Evolutionary conservation across 2,329 filamentous ascomycete species (phyloP).

Genomic region (Mariannaea elegans): DNA sequence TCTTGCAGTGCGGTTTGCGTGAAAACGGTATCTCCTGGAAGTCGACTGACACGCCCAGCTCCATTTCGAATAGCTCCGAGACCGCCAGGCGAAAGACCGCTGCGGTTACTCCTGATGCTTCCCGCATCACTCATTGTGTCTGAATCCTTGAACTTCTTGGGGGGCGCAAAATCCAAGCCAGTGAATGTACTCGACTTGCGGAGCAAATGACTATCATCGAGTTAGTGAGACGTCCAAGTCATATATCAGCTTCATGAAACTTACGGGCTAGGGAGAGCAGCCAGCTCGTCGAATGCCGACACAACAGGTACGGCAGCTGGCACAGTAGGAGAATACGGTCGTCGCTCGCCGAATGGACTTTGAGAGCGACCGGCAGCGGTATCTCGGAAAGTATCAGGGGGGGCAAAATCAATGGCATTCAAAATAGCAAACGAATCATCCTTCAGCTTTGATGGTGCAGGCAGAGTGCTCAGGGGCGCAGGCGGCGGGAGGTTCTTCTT

Average conservation of each 20-base stretch:
- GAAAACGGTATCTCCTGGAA: slow-evolving; percentile 84
- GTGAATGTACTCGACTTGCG: slow-evolving; percentile 84
- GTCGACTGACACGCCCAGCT: slow-evolving; percentile 85
- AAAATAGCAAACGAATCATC: slow-evolving; percentile 80
- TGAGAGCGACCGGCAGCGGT: slow-evolving; percentile 74
- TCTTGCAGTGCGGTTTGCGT: slow-evolving; percentile 73
- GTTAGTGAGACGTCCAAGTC: slow-evolving; percentile 37
- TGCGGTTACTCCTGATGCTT: slow-evolving; percentile 70
- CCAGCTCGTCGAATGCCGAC: slow-evolving; percentile 87
- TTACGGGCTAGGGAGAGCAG: slow-evolving; percentile 89
- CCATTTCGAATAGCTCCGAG: slow-evolving; percentile 79
- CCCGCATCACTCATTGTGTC: slow-evolving; percentile 72
- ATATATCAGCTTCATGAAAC: slow-evolving; percentile 48
- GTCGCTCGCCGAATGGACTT: slow-evolving; percentile 69
- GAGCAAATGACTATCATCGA: slow-evolving; percentile 66
- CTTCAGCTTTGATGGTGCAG: slow-evolving; percentile 84
- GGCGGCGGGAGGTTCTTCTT: slow-evolving; percentile 73
- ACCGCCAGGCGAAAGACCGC: slow-evolving; percentile 78
- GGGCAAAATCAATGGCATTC: slow-evolving; percentile 83
- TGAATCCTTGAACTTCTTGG: slow-evolving; percentile 73
- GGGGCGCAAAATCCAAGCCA: slow-evolving; percentile 81
- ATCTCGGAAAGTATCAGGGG: slow-evolving; percentile 73
- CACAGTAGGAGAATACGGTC: slow-evolving; percentile 79
- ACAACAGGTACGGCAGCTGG: slow-evolving; percentile 80
- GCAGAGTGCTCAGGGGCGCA: slow-evolving; percentile 75